These are phyloP conservation scores for Setomelanomma holmii DNA, from an alignment of 2,329 filamentous ascomycete genomes.

Conservation along the genomic window DNA sequence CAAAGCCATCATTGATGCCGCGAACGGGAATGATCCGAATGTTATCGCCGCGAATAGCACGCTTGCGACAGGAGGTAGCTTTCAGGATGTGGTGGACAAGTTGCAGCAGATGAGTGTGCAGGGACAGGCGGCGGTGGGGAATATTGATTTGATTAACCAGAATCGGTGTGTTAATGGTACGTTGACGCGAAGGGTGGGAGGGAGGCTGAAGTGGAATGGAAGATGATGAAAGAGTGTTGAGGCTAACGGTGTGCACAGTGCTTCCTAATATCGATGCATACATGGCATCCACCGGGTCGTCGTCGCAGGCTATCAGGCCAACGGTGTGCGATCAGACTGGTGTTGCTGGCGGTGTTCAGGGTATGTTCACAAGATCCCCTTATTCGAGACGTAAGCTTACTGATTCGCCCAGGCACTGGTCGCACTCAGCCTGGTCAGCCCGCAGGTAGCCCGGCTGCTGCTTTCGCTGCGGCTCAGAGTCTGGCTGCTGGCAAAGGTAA, in stretches of 20 bases:
- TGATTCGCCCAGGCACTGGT: conserved; percentile 18
- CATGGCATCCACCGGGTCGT: conserved; percentile 43
- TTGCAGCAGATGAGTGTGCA: conserved; percentile 46
- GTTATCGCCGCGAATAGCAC: conserved; percentile 48
- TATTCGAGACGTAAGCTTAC: neutral
- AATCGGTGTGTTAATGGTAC: conserved; percentile 45
- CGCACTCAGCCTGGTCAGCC: conserved; percentile 36
- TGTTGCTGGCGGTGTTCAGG: conserved; percentile 43
- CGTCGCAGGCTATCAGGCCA: conserved; percentile 39
- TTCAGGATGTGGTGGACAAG: conserved; percentile 50
- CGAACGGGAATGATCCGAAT: conserved; percentile 31
- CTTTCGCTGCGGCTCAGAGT: conserved; percentile 36
- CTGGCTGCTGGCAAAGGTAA: conserved; percentile 40
- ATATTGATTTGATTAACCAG: conserved; percentile 48
- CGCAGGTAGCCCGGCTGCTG: conserved; percentile 40
- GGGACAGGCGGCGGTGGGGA: conserved; percentile 38
- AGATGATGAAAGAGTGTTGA: neutral
- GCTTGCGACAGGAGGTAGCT: conserved; percentile 44
- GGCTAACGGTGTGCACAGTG: conserved; percentile 24
- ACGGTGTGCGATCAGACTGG: conserved; percentile 43
- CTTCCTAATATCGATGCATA: conserved; percentile 48
- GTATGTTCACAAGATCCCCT: neutral
- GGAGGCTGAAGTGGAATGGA: too few relatives aligned
- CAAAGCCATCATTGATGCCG: conserved; percentile 47
- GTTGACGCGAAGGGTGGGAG: too few relatives aligned